These are phyloP conservation scores for Oryza glaberrima DNA, from an alignment of 176 grass and related monocot genomes.

Conservation along the genomic window DNA sequence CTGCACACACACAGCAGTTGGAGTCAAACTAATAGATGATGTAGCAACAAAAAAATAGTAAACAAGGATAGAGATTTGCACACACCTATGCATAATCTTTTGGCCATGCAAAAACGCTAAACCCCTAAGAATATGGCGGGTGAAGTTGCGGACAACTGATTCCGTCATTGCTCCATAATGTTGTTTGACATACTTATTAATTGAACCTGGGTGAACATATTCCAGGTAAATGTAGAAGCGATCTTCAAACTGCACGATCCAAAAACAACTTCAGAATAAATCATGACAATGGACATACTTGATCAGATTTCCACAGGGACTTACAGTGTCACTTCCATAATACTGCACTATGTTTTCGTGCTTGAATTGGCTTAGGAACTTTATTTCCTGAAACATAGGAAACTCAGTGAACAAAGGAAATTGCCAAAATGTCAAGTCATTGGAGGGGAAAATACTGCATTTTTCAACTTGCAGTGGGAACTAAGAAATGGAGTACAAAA, in stretches of 20 bases:
- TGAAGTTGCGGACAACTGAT: constrained; percentile 93
- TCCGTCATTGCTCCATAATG: constrained; percentile 92
- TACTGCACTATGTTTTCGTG: constrained; percentile 96
- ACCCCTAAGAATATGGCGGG: constrained; percentile 93
- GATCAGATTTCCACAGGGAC: constrained; percentile 32
- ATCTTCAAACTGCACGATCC: constrained; percentile 59
- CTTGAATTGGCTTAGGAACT: constrained; percentile 92
- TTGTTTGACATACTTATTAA: constrained; percentile 90
- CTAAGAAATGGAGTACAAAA: background rate
- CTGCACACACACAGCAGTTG: background rate
- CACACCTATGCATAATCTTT: constrained; percentile 73
- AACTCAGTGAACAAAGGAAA: constrained; percentile 35
- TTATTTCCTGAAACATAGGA: constrained; percentile 84
- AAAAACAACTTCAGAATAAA: constrained; percentile 34
- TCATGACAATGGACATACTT: background rate
- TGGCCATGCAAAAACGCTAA: constrained; percentile 89
- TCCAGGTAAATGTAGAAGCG: constrained; percentile 97
- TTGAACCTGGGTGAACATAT: constrained; percentile 97
- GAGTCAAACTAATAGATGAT: constrained; percentile 14
- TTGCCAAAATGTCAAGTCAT: constrained; percentile 6
- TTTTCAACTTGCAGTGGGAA: background rate
- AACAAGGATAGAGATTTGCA: constrained; percentile 26
- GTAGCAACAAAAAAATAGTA: constrained; percentile 20
- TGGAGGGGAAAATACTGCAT: constrained; percentile 8
- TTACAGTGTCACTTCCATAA: constrained; percentile 92